phyloP scores from a whole-genome alignment of 73 alveolate species.

The Loxodes magnus region DNA sequence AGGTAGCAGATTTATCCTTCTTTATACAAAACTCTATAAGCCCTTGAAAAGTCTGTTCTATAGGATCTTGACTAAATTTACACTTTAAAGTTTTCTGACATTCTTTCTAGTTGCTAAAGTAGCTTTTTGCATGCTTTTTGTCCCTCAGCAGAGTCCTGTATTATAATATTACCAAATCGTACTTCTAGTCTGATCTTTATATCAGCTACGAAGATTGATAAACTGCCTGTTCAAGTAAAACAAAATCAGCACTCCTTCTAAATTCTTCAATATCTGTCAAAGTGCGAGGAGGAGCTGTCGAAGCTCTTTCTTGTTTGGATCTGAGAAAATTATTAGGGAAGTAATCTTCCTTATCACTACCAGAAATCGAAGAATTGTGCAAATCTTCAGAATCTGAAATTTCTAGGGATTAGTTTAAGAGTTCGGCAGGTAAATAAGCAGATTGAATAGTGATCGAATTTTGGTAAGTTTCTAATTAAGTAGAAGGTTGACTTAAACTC shows the following conservation, averaged over 20 bases:
- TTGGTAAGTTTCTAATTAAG: too few species aligned
- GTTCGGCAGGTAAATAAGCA: too few species aligned
- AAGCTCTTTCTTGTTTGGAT: constrained; percentile 25
- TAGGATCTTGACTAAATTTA: constrained; percentile 59
- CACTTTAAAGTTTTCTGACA: constrained; percentile 40
- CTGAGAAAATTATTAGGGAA: neutral
- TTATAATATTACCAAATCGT: too few species aligned
- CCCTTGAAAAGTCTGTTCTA: constrained; percentile 79
- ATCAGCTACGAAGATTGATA: constrained; percentile 45
- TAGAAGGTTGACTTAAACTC: too few species aligned
- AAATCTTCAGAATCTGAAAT: too few species aligned
- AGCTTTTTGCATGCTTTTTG: constrained; percentile 69
- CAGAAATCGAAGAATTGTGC: too few species aligned
- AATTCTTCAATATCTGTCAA: constrained; percentile 75
- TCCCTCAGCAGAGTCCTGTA: constrained; percentile 85
- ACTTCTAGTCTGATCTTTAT: constrained; percentile 55
- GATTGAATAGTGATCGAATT: too few species aligned
- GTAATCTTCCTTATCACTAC: constrained; percentile 11
- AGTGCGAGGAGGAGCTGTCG: constrained; percentile 88
- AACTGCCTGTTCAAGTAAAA: constrained; percentile 62
- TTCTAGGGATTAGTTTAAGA: too few species aligned
- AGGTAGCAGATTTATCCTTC: constrained; percentile 80
- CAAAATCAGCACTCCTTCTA: constrained; percentile 40
- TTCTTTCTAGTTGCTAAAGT: constrained; percentile 61
- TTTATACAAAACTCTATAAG: constrained; percentile 77